Conservation (phyloP, 176 grass and related monocot genomes). For the Aechmea fasciata region DNA sequence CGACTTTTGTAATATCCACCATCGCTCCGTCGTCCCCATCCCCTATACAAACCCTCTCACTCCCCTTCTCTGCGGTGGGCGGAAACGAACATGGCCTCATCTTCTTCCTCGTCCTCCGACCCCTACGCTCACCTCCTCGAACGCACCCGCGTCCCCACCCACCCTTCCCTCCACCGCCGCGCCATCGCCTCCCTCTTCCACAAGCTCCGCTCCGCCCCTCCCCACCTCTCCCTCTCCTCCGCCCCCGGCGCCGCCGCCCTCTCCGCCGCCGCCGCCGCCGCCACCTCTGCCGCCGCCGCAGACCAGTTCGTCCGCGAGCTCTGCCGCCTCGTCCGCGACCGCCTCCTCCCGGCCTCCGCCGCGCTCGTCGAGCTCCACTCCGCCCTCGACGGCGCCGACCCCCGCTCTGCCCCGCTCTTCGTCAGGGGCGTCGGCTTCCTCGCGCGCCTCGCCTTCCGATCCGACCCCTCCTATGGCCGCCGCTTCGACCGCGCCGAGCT, state of each 20-base stretch:
- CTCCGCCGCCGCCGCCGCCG: conserved; percentile 20
- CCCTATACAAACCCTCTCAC: conserved; percentile 15
- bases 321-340: conserved; percentile 30
- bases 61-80: conserved; percentile 28
- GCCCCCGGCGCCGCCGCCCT: conserved; percentile 16
- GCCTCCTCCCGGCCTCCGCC: conserved; percentile 22
- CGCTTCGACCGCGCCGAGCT: conserved; percentile 17
- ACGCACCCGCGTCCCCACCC: conserved; percentile 8
- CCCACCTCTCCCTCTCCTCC: conserved; percentile 27
- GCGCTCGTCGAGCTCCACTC: conserved; percentile 30
- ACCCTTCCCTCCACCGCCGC: conserved; percentile 18
- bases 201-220: conserved; percentile 37
- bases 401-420: conserved; percentile 14
- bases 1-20: too few relatives aligned
- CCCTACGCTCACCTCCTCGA: conserved; percentile 25
- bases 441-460: conserved; percentile 6
- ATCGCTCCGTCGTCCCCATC: too few relatives aligned
- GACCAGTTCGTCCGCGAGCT: conserved; percentile 41
- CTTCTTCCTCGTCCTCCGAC: conserved; percentile 37
- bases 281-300: conserved; percentile 19
- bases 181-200: conserved; percentile 17
- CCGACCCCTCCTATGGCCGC: conserved; percentile 10
- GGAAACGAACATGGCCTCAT: conserved; percentile 23
- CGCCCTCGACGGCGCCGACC: conserved; percentile 11
- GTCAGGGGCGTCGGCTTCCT: conserved; percentile 26